Conservation (phyloP, 164 flowering plant species). For the Nelumbo lutea region DNA sequence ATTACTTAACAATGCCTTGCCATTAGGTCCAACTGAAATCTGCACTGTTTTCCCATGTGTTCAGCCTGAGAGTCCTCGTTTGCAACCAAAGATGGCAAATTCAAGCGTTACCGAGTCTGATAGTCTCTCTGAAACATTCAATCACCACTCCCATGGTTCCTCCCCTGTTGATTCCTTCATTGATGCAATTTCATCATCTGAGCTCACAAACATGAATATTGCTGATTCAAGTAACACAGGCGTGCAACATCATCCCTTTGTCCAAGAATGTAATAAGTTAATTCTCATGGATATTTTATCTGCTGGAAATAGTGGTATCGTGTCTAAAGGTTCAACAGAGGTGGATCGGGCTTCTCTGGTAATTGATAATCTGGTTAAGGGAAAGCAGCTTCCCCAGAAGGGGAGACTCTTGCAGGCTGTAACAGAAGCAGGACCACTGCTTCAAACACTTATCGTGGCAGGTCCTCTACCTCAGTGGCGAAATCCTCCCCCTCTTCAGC, state of each 20-base stretch:
- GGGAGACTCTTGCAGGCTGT: slow-evolving; percentile 75
- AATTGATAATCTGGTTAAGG: slow-evolving; percentile 36
- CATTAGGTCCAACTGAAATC: slow-evolving; percentile 18
- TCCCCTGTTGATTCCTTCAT: slow-evolving; percentile 59
- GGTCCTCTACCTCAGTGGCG: slow-evolving; percentile 78
- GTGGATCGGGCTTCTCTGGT: slow-evolving; percentile 27
- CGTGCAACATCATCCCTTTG: slow-evolving; percentile 16
- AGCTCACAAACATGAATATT: slow-evolving; percentile 32
- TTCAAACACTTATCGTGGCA: slow-evolving; percentile 67
- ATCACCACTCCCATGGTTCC: slow-evolving; percentile 39
- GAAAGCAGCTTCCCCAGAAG: slow-evolving; percentile 54
- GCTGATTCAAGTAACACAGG: slow-evolving; percentile 22
- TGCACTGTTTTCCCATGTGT: slow-evolving; percentile 14
- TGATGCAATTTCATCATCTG: slow-evolving; percentile 56
- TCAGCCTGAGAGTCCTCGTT: slow-evolving; percentile 21
- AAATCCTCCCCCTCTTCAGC: slow-evolving; percentile 55
- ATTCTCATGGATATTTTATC: slow-evolving; percentile 6
- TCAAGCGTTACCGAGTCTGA: slow-evolving; percentile 66
- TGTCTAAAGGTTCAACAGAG: slow-evolving; percentile 3
- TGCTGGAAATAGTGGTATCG: background rate
- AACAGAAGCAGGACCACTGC: slow-evolving; percentile 69
- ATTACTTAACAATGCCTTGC: slow-evolving; percentile 29
- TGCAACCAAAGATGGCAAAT: slow-evolving; percentile 31
- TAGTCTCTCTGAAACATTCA: slow-evolving; percentile 45
- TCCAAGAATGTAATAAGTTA: slow-evolving; percentile 14